These are phyloP conservation scores for Isabelozyma pseudorhagii DNA, from an alignment of 805 yeast species.

Conservation along the genomic window DNA sequence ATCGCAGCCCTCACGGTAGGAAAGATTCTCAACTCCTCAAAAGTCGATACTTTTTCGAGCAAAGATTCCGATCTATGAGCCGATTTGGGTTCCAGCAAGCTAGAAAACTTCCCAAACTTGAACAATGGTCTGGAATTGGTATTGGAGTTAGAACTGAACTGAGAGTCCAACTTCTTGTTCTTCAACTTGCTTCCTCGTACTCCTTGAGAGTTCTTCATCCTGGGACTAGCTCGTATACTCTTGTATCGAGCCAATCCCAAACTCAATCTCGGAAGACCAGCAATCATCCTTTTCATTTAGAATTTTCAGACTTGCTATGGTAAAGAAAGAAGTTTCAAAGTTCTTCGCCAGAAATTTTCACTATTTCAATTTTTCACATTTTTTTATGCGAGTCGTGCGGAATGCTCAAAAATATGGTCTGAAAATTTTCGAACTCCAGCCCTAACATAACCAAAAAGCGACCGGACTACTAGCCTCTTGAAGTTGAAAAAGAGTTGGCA, in stretches of 20 bases:
- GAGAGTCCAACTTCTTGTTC: not conserved
- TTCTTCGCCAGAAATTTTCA: not conserved
- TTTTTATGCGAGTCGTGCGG: not conserved
- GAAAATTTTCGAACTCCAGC: not conserved
- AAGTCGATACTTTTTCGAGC: slow-evolving; percentile 51
- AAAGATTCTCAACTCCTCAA: slow-evolving; percentile 63
- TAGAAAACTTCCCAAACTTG: slow-evolving; percentile 47
- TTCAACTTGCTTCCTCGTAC: not conserved
- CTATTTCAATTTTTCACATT: not conserved
- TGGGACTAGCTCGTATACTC: not conserved
- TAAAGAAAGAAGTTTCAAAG: not conserved
- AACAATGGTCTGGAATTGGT: slow-evolving; percentile 2
- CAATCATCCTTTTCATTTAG: not conserved
- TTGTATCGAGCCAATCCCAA: not conserved
- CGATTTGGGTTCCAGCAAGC: slow-evolving; percentile 37
- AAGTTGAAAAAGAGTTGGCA: not conserved
- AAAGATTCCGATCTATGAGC: slow-evolving; percentile 24
- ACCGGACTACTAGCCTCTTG: not conserved
- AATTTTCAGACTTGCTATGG: not conserved
- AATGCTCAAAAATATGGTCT: not conserved
- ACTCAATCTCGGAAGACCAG: not conserved
- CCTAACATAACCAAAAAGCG: not conserved
- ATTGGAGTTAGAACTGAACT: not conserved
- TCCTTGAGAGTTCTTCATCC: slow-evolving; percentile 1
- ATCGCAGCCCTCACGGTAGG: slow-evolving; percentile 66